These are phyloP conservation scores for Nothomitra cinnamomea DNA, from an alignment of 2,329 filamentous ascomycete species.

Conservation along the genomic window DNA sequence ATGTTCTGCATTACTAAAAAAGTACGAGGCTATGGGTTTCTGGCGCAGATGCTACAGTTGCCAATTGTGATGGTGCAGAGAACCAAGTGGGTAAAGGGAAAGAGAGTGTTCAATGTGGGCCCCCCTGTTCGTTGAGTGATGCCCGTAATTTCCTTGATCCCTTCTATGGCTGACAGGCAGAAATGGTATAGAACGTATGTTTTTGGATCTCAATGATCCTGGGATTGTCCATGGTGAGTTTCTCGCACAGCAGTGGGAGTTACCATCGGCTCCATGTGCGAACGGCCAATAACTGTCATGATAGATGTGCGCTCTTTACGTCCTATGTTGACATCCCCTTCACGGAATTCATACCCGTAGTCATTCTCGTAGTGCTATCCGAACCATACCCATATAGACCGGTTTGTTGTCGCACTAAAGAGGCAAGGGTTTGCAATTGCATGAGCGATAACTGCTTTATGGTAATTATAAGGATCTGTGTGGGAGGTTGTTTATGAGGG, in stretches of 20 bases:
- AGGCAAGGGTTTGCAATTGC: too few species aligned
- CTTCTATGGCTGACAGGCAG: not conserved
- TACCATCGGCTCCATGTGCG: not conserved
- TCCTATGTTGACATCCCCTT: not conserved
- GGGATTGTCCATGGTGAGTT: constrained; percentile 59
- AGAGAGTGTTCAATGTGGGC: constrained; percentile 54
- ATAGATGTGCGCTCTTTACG: constrained; percentile 5
- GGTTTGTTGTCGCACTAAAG: too few species aligned
- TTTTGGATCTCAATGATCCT: constrained; percentile 91
- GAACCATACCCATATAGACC: too few species aligned
- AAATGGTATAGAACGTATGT: constrained; percentile 44
- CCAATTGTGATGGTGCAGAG: constrained; percentile 88
- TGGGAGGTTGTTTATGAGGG: too few species aligned
- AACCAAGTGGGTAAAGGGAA: constrained; percentile 55
- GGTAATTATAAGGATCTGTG: too few species aligned
- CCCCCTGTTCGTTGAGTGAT: not conserved
- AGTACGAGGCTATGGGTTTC: constrained; percentile 79
- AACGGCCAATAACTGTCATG: not conserved
- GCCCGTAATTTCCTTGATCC: not conserved
- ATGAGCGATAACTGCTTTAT: too few species aligned
- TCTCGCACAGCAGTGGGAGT: not conserved
- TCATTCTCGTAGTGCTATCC: too few species aligned
- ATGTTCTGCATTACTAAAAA: constrained; percentile 99
- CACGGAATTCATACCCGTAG: not conserved
- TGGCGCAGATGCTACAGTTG: constrained; percentile 92